Evolutionary conservation across 306 rosid species (phyloP), one percentile per base, ranked within the genome.

Genomic region (Prunus dulcis): DNA sequence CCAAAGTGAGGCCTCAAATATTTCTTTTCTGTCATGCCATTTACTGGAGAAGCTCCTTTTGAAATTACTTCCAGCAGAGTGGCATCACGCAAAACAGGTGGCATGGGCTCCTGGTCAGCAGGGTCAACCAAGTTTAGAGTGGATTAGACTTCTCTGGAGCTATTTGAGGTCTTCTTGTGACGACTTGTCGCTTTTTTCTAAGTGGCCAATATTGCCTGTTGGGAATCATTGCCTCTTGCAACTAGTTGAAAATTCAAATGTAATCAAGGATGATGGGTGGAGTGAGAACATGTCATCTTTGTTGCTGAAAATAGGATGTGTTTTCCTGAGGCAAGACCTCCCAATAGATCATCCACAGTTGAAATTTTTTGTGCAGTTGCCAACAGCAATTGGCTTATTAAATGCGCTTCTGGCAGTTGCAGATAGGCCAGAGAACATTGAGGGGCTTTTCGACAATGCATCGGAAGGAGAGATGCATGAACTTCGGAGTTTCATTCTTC

Each of bases 381-480:
- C 98, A 43, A 91, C 97, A 27, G 91, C 92, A 72, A 80, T 73
- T 55, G 98, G 98, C 50, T 78, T 92, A 64, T 80, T 94, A 76
- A 90, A 86, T 76, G 96, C 90, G 38, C 81, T 94, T 88, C 83
- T 89, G 80, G 89, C 92, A 64, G 79, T 90, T 92, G 95, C 97
- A 79, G 92, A 93, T 69, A 85, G 77, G 61, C 82, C 79, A 72
- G 89, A 89, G 78, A 92, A 90, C 75, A 71, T 90, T 61, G 91
- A 82, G 81, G 88, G 87, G 70, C 90, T 94, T 71, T 94, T 94
- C 56, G 25, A 66, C 27, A 82, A 86, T 82, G 95, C 88, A 79
- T 90, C 95, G 30, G 92, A 89, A 82, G 97, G 95, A 78, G 98
- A 94, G 89, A 88, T 94, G 79, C 96, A 89, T 80, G 98, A 94